These are phyloP conservation scores for Pichia sp. DNA, from an alignment of 1,139 yeast species.

Conservation along the genomic window DNA sequence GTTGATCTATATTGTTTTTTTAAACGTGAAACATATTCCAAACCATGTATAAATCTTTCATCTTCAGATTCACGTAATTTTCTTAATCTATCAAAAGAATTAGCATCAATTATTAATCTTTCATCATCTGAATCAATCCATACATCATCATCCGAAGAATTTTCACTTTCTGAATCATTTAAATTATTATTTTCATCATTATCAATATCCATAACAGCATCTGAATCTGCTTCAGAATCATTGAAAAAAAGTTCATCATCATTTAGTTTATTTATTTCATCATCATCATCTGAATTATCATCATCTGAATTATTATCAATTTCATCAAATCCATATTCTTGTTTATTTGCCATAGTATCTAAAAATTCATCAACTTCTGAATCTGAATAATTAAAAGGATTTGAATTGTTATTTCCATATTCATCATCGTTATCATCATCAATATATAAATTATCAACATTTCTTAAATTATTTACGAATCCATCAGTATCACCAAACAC, in stretches of 20 bases:
- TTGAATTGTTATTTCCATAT: constrained; percentile 11
- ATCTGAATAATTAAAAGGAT: constrained; percentile 26
- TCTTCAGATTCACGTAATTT: constrained; percentile 63
- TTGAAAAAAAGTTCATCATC: constrained; percentile 64
- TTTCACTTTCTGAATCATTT: constrained; percentile 30
- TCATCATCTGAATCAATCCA: constrained; percentile 97
- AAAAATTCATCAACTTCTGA: constrained; percentile 28
- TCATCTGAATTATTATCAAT: constrained; percentile 25
- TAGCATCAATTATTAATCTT: constrained; percentile 53
- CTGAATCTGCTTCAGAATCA: constrained; percentile 42
- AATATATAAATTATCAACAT: constrained; percentile 50
- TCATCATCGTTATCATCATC: constrained; percentile 37
- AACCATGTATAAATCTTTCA: constrained; percentile 60
- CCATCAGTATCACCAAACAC: constrained; percentile 89
- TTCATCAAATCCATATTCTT: constrained; percentile 32
- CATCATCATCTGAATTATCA: constrained; percentile 27
- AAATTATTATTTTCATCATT: constrained; percentile 30
- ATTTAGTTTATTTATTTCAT: constrained; percentile 34
- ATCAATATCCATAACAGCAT: constrained; percentile 40
- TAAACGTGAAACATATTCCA: constrained; percentile 62
- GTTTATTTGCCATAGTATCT: constrained; percentile 13
- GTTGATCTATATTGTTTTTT: constrained; percentile 82
- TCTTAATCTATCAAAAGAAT: constrained; percentile 52
- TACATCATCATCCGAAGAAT: constrained; percentile 37
- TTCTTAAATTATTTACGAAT: constrained; percentile 61